Evolutionary conservation across 768 basidiomycete species (phyloP).

Genomic region (Mycena capillaripes): DNA sequence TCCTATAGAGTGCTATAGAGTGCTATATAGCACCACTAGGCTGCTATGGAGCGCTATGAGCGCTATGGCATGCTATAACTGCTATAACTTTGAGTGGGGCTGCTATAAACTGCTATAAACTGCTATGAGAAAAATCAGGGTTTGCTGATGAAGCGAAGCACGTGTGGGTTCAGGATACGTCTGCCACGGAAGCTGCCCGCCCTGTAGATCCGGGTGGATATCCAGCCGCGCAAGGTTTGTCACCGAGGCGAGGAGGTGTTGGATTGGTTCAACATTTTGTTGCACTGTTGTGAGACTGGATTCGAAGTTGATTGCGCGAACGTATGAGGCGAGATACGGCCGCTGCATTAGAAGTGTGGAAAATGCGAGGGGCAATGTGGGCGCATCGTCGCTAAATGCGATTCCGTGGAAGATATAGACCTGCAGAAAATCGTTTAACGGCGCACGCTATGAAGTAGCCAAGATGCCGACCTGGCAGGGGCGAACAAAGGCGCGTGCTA

Average conservation of each 20-base stretch:
- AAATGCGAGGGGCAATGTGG: not conserved
- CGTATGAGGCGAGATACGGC: slow-evolving; percentile 23
- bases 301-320: slow-evolving; percentile 26
- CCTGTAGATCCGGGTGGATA: not conserved
- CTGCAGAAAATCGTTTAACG: no score
- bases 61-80: no score
- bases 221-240: slow-evolving; percentile 22
- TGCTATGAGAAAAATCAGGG: no score
- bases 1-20: no score
- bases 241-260: slow-evolving; percentile 13
- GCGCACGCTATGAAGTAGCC: no score
- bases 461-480: no score
- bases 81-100: no score
- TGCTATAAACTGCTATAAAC: no score
- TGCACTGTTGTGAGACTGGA: not conserved
- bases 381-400: slow-evolving; percentile 19
- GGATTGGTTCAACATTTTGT: not conserved
- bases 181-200: not conserved
- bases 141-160: not conserved
- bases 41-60: no score
- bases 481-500: slow-evolving; percentile 16
- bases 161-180: not conserved
- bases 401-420: slow-evolving; percentile 28
- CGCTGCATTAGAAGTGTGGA: not conserved
- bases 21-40: no score